These are phyloP conservation scores for Orbilia brochopaga DNA, from an alignment of 2,329 filamentous ascomycete genomes.

Conservation along the genomic window DNA sequence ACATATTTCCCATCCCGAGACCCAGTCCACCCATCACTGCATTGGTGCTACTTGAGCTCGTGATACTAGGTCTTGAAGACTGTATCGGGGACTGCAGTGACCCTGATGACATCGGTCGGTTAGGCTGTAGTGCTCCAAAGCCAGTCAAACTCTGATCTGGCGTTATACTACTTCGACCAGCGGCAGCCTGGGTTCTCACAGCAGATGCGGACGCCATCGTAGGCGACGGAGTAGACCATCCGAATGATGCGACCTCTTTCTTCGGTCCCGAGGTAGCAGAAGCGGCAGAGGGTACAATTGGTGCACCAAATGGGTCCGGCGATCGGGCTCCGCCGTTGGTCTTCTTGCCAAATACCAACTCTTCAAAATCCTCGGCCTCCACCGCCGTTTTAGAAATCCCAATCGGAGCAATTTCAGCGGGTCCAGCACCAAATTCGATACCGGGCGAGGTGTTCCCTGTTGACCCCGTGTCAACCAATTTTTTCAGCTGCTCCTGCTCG, in stretches of 20 bases:
- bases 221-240: slow-evolving; percentile 57
- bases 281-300: slow-evolving; percentile 49
- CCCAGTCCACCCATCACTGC: slow-evolving; percentile 41
- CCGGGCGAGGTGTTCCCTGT: slow-evolving; percentile 8
- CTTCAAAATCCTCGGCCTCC: slow-evolving; percentile 81
- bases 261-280: slow-evolving; percentile 23
- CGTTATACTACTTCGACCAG: slow-evolving; percentile 56
- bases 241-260: slow-evolving; percentile 59
- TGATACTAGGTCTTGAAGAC: slow-evolving; percentile 51
- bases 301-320: slow-evolving; percentile 56
- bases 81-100: slow-evolving; percentile 35
- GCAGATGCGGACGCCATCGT: slow-evolving; percentile 56
- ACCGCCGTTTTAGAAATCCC: slow-evolving; percentile 53
- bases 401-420: slow-evolving; percentile 2
- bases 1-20: slow-evolving; percentile 47
- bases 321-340: slow-evolving; percentile 53
- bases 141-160: slow-evolving; percentile 25
- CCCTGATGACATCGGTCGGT: slow-evolving; percentile 8
- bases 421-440: slow-evolving; percentile 27
- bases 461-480: slow-evolving; percentile 80
- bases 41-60: slow-evolving; percentile 31
- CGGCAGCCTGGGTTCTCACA: slow-evolving; percentile 67
- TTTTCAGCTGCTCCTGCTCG: slow-evolving; percentile 85
- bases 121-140: slow-evolving; percentile 37
- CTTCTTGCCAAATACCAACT: slow-evolving; percentile 79